These are phyloP conservation scores for Gomphus sp. DNA, from an alignment of 1,284 basidiomycete species.

Conservation along the genomic window DNA sequence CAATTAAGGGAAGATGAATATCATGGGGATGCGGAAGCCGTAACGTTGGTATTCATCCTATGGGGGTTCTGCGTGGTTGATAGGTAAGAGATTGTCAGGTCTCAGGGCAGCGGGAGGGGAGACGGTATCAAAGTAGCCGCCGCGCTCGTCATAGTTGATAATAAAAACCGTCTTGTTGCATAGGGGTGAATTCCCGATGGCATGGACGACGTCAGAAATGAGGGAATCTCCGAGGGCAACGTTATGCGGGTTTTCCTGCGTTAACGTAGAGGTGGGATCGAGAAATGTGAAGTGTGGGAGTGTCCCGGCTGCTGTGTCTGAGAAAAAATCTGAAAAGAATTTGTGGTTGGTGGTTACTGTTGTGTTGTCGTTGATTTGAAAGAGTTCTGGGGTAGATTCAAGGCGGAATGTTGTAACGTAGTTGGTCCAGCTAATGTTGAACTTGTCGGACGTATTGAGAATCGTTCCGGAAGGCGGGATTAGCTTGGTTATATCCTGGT, in stretches of 20 bases:
- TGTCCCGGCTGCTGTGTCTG: neutral
- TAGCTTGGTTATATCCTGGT: too few relatives aligned
- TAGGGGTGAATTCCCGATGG: neutral
- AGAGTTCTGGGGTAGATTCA: neutral
- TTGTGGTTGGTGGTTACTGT: neutral
- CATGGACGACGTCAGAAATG: neutral
- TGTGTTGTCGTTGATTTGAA: neutral
- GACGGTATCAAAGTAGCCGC: neutral
- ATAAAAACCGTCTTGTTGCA: neutral
- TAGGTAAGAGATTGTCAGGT: too few relatives aligned
- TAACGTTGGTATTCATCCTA: too few relatives aligned
- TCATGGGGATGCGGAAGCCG: too few relatives aligned
- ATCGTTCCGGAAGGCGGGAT: neutral
- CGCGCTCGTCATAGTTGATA: neutral
- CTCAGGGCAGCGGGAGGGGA: neutral
- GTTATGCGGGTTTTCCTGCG: neutral
- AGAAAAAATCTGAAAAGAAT: neutral
- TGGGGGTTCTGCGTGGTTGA: too few relatives aligned
- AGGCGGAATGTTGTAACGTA: too few relatives aligned
- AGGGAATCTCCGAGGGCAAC: neutral
- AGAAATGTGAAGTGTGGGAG: neutral
- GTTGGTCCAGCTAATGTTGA: too few relatives aligned
- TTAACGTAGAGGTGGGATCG: too few relatives aligned
- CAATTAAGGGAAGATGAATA: too few relatives aligned
- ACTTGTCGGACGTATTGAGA: too few relatives aligned